These are phyloP conservation scores for Ceratocystis cacaofunesta DNA, from an alignment of 2,329 filamentous ascomycete species.

Conservation along the genomic window DNA sequence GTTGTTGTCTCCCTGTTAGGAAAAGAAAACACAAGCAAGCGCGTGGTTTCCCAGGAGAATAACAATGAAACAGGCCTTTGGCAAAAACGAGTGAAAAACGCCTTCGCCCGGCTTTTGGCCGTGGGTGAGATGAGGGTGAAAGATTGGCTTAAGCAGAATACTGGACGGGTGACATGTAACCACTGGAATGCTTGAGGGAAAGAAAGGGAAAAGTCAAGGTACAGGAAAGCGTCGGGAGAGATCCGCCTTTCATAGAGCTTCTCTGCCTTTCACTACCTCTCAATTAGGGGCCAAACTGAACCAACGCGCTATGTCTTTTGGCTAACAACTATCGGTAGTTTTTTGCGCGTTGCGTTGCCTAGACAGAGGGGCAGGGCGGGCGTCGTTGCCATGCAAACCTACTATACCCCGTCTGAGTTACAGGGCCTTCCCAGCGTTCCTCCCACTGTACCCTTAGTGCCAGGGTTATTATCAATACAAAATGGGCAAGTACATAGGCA, in stretches of 20 bases:
- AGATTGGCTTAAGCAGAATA: too few relatives aligned
- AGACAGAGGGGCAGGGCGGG: not conserved
- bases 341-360: not conserved
- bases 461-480: not conserved
- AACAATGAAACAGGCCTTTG: slow-evolving; percentile 3
- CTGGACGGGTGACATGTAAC: not conserved
- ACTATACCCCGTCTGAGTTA: not conserved
- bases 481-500: too few relatives aligned
- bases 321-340: not conserved
- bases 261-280: not conserved
- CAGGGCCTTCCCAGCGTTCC: not conserved
- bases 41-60: slow-evolving; percentile 10
- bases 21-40: not conserved
- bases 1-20: not conserved
- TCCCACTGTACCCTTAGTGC: not conserved
- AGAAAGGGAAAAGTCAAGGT: not conserved
- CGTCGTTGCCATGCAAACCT: not conserved
- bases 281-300: not conserved
- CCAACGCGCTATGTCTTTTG: not conserved
- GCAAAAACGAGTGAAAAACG: not conserved
- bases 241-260: not conserved
- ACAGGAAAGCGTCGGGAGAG: not conserved
- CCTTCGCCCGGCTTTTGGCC: not conserved
- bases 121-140: not conserved
- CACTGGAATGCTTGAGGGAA: not conserved